Base-by-base conservation (phyloP, 73 alveolate species). In the Uronychia binucleata region DNA sequence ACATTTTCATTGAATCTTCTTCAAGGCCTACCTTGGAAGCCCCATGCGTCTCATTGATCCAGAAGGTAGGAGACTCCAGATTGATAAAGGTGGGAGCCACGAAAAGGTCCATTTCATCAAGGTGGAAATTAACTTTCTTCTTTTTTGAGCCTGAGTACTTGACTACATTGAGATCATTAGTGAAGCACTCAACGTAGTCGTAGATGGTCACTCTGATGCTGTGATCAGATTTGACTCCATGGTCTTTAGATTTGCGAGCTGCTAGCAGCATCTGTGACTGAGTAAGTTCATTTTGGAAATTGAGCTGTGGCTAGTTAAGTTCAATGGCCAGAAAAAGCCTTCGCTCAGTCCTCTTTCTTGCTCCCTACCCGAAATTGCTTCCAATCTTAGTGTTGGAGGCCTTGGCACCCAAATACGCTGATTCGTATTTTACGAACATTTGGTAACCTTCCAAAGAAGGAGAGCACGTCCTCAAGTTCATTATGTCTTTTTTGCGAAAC, bases 51-150 rank as follows among this genome's bases (percentile, higher is more conserved):
- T 34, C 78, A 28, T 46, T 57, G 8, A 89, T 19, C 95, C 95
- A 89, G 34, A 89, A 89, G 30, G 95, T 89, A 26, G 95, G 95
- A 33, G 81, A 80, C 58, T 83, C 91, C 33, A 89, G 46, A 78
- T 89, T 84, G 0, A 89, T 89, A 30, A 78, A n/a, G n/a, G 95
- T 89, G 0, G 95, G 95, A 1, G 92, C 95, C n/a, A 89, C 95
- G 59, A 74, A 84, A 1, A 81, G 75, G 46, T 89, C 89, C 91
- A 89, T 89, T 34, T 89, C 88, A 0, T 28, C 86, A 0, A 89
- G 83, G 74, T 81, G 58, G 19, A 82, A 75, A 31, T 83, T n/a
- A 0, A 88, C 28, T 25, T 88, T 86, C 77, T 46, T 88, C 88
- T 59, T 88, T 59, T 77, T 83, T 59, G 74, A 58, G 74, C 46